Evolutionary conservation across 768 basidiomycete species (phyloP).

Genomic region (Leccinum imitatum): DNA sequence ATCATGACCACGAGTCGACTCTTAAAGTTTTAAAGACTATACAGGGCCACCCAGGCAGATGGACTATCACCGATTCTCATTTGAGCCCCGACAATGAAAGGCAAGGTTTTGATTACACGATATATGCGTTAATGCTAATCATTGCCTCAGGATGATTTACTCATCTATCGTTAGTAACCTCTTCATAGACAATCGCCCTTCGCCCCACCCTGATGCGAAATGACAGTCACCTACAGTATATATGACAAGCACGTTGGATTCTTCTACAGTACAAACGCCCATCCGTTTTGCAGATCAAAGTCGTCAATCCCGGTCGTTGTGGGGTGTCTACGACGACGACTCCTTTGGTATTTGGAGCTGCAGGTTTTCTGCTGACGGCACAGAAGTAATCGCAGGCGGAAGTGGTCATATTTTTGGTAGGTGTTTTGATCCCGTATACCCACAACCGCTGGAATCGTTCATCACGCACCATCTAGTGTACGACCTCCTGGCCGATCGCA

Average conservation of each 20-base stretch:
- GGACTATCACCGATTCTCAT: conserved; percentile 97
- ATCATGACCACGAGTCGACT: conserved; percentile 46
- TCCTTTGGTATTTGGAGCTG: conserved; percentile 88
- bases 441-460: not conserved
- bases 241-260: conserved; percentile 71
- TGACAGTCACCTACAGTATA: conserved; percentile 68
- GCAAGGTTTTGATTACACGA: conserved; percentile 47
- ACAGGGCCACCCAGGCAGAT: conserved; percentile 71
- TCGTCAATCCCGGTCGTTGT: conserved; percentile 34
- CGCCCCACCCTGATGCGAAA: conserved; percentile 1
- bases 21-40: conserved; percentile 62
- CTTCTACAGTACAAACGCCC: conserved; percentile 58
- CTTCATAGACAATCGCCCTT: not conserved
- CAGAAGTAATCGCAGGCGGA: conserved; percentile 93
- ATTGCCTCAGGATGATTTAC: conserved; percentile 74
- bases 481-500: conserved; percentile 76
- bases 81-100: conserved; percentile 87
- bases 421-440: conserved; percentile 6
- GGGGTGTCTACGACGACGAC: conserved; percentile 39
- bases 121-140: conserved; percentile 37
- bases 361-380: conserved; percentile 94
- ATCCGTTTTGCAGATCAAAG: conserved; percentile 56
- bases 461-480: conserved; percentile 58
- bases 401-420: conserved; percentile 76
- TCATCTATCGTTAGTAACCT: conserved; percentile 66